A percentile compares a stretch with the other conserved stretches of the same genome.
These are phyloP conservation scores for Chondrus crispus DNA, from an alignment of 23 red algal species.

Conservation along the genomic window DNA sequence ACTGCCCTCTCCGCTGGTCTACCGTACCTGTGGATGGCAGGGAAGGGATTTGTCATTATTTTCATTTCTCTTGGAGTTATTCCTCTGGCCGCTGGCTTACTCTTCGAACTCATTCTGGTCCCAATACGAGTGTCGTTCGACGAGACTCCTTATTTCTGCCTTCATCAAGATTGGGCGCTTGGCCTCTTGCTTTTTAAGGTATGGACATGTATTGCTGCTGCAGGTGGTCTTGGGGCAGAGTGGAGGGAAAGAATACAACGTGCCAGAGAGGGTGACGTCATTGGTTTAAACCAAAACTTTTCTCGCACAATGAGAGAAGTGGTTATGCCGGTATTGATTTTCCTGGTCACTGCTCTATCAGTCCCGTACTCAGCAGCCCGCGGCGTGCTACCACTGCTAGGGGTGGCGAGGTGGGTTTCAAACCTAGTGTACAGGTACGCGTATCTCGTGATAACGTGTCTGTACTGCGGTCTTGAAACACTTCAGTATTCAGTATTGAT, in stretches of 20 bases:
- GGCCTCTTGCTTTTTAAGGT: constrained; percentile 66
- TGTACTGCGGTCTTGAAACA: constrained; percentile 15
- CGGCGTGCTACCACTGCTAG: constrained; percentile 31
- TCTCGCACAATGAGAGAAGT: constrained; percentile 42
- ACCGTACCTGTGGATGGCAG: constrained; percentile 33
- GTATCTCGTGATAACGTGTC: constrained; percentile 31
- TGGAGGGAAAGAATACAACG: constrained; percentile 53
- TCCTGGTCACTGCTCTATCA: constrained; percentile 9
- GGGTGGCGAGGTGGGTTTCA: background rate
- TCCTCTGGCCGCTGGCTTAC: constrained; percentile 59
- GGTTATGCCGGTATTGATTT: constrained; percentile 55
- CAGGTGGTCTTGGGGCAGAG: constrained; percentile 23
- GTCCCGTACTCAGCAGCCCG: constrained; percentile 44
- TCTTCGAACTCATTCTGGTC: constrained; percentile 74
- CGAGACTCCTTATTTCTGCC: constrained; percentile 58
- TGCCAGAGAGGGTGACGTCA: constrained; percentile 46
- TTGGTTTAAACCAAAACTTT: constrained; percentile 53
- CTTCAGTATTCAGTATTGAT: constrained; percentile 24
- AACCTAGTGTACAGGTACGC: constrained; percentile 51
- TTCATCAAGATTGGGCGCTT: constrained; percentile 79
- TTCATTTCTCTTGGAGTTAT: constrained; percentile 57
- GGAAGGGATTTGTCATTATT: constrained; percentile 43
- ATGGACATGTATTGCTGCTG: constrained; percentile 37
- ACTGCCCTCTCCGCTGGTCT: constrained; percentile 10
- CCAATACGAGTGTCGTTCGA: constrained; percentile 47